These are phyloP conservation scores for Fusarium graminum DNA, from an alignment of 2,329 filamentous ascomycete genomes.

Conservation along the genomic window DNA sequence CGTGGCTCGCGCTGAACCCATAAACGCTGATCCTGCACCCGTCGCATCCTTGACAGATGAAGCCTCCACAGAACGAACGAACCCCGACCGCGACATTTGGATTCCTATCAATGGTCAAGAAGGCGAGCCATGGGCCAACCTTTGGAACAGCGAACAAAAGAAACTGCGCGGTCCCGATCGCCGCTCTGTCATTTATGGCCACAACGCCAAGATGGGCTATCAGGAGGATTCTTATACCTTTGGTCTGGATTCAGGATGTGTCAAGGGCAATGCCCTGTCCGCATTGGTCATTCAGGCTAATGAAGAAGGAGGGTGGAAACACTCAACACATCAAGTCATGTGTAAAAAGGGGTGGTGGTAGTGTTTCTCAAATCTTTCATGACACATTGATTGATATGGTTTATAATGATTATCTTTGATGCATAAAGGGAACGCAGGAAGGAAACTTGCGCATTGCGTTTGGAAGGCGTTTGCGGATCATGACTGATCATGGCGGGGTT, in stretches of 20 bases:
- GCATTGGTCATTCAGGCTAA: conserved; percentile 78
- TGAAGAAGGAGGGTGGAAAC: conserved; percentile 51
- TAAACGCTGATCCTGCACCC: not conserved
- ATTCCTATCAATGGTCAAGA: conserved; percentile 59
- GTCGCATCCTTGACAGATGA: conserved; percentile 5
- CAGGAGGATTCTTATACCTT: conserved; percentile 74
- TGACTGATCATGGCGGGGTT: conserved; percentile 6
- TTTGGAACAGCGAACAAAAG: conserved; percentile 68
- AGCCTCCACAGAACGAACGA: conserved; percentile 22
- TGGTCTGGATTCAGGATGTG: conserved; percentile 88
- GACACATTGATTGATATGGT: conserved; percentile 8
- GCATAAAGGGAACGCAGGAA: not conserved
- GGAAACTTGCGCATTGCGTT: conserved; percentile 13
- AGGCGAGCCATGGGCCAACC: conserved; percentile 76
- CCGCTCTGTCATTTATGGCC: conserved; percentile 85
- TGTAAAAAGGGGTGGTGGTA: conserved; percentile 52
- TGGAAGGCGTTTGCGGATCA: conserved; percentile 33
- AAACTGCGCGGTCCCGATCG: conserved; percentile 52
- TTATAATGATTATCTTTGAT: conserved; percentile 16
- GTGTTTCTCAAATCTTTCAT: not conserved
- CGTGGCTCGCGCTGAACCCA: conserved; percentile 23
- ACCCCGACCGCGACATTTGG: conserved; percentile 51
- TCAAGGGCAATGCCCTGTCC: conserved; percentile 79
- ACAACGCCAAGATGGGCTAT: conserved; percentile 82
- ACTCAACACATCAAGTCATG: conserved; percentile 58